Evolutionary conservation across 1,139 yeast genomes (phyloP).

Genomic region (Suzukiozyma palmioleophila): DNA sequence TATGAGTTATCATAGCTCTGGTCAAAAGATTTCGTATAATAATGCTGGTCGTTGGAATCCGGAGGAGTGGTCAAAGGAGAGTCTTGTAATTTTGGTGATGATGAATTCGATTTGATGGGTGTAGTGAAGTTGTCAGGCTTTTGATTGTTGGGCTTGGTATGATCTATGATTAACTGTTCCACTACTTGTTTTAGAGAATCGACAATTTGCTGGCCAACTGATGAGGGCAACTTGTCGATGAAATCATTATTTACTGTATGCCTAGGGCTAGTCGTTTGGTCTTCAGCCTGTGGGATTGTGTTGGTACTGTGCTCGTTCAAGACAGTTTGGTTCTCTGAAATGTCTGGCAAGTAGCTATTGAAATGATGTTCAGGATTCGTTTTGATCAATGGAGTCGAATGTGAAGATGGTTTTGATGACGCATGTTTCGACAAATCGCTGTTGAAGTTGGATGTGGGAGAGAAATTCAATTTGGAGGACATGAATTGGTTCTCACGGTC

Average conservation of each 20-base stretch:
- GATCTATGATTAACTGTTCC: background rate
- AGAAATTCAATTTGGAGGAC: constrained; percentile 1
- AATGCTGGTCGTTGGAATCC: constrained; percentile 8
- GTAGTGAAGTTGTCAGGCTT: background rate
- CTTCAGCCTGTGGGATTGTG: too few species aligned
- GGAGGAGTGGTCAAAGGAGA: constrained; percentile 16
- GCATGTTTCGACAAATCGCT: constrained; percentile 1
- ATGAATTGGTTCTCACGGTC: constrained; percentile 3
- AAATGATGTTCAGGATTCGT: background rate
- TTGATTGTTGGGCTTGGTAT: background rate
- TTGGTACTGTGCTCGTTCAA: constrained; percentile 8
- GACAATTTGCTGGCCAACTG: constrained; percentile 1
- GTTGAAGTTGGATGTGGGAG: background rate
- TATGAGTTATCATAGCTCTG: background rate
- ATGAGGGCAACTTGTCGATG: background rate
- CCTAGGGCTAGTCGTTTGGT: too few species aligned
- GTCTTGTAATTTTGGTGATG: constrained; percentile 2
- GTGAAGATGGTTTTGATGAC: constrained; percentile 19
- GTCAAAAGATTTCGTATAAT: background rate
- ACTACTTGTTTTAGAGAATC: background rate
- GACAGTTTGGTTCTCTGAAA: constrained; percentile 3
- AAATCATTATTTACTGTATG: background rate
- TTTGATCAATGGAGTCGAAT: constrained; percentile 23
- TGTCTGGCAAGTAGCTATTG: background rate
- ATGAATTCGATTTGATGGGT: background rate